Percentiles rank a stretch among this genome's conserved stretches.
phyloP scores from a whole-genome alignment of 2,329 filamentous ascomycete genomes.

The Juglanconis sp. region DNA sequence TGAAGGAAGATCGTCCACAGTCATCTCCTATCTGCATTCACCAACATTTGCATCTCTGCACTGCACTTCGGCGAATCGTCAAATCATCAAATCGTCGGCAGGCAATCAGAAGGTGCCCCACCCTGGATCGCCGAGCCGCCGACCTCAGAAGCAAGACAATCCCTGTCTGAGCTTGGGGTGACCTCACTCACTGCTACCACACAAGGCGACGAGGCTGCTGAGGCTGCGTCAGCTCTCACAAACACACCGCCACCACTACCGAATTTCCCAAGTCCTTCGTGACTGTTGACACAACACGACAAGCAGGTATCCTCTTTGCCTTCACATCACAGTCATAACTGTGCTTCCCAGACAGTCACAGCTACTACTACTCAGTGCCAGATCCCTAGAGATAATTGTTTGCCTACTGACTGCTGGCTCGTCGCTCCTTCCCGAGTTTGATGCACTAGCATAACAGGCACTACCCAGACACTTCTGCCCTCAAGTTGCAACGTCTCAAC shows the following conservation, averaged over 20 bases:
- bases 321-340: not conserved
- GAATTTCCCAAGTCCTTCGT: not conserved
- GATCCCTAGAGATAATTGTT: not conserved
- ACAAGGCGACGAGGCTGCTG: constrained; percentile 18
- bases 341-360: not conserved
- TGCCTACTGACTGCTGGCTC: not conserved
- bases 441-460: not conserved
- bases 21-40: no score
- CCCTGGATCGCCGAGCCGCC: not conserved
- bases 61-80: no score
- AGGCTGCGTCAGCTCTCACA: constrained; percentile 17
- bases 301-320: not conserved
- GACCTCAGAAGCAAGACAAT: no score
- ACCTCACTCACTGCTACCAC: not conserved
- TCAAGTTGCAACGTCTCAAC: no score
- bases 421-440: not conserved
- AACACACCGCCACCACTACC: not conserved
- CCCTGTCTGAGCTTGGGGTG: not conserved
- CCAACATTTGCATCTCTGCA: no score
- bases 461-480: not conserved
- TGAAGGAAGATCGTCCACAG: no score
- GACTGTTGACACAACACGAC: not conserved
- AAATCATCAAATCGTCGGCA: not conserved
- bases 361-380: not conserved
- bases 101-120: not conserved